Evolutionary conservation across 176 grass and related monocot species (phyloP).

Genomic region (Musa schizocarpa): DNA sequence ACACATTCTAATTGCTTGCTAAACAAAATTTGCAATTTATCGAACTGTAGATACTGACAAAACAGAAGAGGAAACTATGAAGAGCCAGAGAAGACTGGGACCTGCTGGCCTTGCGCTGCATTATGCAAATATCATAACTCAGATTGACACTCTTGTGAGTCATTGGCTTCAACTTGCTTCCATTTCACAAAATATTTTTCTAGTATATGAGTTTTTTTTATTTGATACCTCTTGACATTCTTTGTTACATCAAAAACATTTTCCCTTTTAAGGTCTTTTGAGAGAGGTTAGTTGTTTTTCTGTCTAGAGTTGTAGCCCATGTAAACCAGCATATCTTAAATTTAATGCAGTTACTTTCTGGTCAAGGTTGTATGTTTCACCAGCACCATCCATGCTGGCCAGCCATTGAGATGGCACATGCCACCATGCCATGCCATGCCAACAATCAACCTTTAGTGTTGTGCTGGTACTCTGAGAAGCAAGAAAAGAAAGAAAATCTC

Average conservation of each 20-base stretch:
- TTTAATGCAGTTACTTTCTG: too few relatives aligned
- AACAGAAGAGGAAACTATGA: constrained; percentile 22
- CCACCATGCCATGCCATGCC: too few relatives aligned
- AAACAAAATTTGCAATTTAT: neutral
- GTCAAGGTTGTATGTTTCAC: too few relatives aligned
- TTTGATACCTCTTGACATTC: constrained; percentile 17
- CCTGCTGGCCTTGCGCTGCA: constrained; percentile 90
- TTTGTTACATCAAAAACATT: neutral
- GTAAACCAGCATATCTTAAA: too few relatives aligned
- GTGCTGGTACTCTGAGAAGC: too few relatives aligned
- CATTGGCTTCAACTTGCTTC: neutral
- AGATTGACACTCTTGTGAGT: constrained; percentile 89
- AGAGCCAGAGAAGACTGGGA: constrained; percentile 69
- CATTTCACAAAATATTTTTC: constrained; percentile 13
- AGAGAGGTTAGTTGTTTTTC: too few relatives aligned
- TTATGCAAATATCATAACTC: constrained; percentile 98
- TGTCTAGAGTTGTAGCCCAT: too few relatives aligned
- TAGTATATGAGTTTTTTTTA: constrained; percentile 2
- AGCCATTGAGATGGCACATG: too few relatives aligned
- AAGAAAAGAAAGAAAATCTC: too few relatives aligned
- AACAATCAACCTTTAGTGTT: too few relatives aligned
- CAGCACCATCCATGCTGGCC: too few relatives aligned
- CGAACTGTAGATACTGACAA: neutral
- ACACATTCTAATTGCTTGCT: neutral
- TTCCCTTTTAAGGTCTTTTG: neutral